Conservation (phyloP, 108 stramenopile genomes). For the Parmales sp. region DNA sequence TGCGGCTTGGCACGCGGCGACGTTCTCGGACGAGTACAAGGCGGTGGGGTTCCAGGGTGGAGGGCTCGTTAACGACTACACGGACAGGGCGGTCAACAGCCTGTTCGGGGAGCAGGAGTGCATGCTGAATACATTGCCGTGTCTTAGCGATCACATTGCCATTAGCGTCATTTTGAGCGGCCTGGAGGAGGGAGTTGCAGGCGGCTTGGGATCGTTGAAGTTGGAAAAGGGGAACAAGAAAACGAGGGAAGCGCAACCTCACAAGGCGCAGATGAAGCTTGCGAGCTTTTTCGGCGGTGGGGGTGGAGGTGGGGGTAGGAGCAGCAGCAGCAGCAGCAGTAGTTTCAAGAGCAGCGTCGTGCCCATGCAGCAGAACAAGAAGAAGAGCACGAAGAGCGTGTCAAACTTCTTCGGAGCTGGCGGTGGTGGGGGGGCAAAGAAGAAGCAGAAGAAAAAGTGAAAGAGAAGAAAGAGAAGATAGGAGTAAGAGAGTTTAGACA, state of each 20-base stretch:
- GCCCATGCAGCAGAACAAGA: no score
- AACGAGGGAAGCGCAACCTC: slow-evolving; percentile 71
- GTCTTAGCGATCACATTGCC: slow-evolving; percentile 79
- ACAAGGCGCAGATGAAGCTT: slow-evolving; percentile 67
- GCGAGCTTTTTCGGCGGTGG: slow-evolving; percentile 49
- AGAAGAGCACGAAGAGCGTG: no score
- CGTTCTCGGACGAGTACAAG: slow-evolving; percentile 57
- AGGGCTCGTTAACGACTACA: slow-evolving; percentile 45
- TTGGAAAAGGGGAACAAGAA: slow-evolving; percentile 30
- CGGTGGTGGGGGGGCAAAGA: no score
- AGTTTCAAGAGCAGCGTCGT: no score
- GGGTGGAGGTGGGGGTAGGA: no score
- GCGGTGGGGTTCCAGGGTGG: slow-evolving; percentile 68
- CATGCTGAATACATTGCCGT: slow-evolving; percentile 82
- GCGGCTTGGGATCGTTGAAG: background rate
- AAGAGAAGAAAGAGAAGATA: no score
- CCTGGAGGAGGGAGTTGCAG: background rate
- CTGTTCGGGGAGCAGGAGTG: slow-evolving; percentile 71
- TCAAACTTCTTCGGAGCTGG: no score
- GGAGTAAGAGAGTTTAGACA: no score
- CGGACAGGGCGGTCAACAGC: slow-evolving; percentile 52
- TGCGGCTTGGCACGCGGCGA: slow-evolving; percentile 66
- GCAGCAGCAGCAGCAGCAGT: no score
- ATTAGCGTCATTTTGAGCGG: slow-evolving; percentile 1
- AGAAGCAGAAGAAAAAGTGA: no score